phyloP scores from a whole-genome alignment of 179 eudicot genomes.

The Nepenthes alata region DNA sequence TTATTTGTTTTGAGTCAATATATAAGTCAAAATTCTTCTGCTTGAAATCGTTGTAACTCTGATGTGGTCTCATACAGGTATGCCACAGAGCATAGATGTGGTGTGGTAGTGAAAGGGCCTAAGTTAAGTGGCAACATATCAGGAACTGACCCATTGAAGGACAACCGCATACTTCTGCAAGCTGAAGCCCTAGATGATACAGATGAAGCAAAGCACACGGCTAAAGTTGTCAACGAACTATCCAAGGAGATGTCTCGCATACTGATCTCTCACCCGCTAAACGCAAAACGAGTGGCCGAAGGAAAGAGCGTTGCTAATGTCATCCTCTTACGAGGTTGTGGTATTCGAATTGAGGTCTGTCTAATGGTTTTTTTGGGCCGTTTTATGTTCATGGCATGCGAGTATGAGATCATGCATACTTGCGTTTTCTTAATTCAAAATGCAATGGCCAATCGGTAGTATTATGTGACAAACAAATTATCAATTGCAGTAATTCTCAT shows the following conservation, averaged over 20 bases:
- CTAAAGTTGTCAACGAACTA: conserved; percentile 77
- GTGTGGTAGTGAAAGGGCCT: conserved; percentile 96
- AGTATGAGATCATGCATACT: too few species aligned
- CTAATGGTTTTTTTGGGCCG: neutral
- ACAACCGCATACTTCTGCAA: conserved; percentile 74
- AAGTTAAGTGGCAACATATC: conserved; percentile 91
- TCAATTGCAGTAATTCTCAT: too few species aligned
- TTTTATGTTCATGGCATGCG: neutral
- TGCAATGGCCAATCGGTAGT: too few species aligned
- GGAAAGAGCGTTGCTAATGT: conserved; percentile 84
- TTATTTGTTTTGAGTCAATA: too few species aligned
- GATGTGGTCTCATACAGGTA: conserved; percentile 38
- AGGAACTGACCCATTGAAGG: conserved; percentile 94
- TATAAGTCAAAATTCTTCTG: too few species aligned
- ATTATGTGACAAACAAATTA: too few species aligned
- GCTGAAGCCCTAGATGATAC: conserved; percentile 75
- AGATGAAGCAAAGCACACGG: conserved; percentile 88
- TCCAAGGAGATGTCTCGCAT: conserved; percentile 82
- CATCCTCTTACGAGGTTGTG: conserved; percentile 91
- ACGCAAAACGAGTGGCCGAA: conserved; percentile 57
- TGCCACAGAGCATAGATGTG: conserved; percentile 99
- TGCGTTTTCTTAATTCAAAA: too few species aligned
- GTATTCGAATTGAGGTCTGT: conserved; percentile 83
- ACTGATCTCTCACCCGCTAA: conserved; percentile 68
- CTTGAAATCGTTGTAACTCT: neutral